These are phyloP conservation scores for Penicillium maclennaniae DNA, from an alignment of 495 filamentous ascomycete genomes.

Conservation along the genomic window DNA sequence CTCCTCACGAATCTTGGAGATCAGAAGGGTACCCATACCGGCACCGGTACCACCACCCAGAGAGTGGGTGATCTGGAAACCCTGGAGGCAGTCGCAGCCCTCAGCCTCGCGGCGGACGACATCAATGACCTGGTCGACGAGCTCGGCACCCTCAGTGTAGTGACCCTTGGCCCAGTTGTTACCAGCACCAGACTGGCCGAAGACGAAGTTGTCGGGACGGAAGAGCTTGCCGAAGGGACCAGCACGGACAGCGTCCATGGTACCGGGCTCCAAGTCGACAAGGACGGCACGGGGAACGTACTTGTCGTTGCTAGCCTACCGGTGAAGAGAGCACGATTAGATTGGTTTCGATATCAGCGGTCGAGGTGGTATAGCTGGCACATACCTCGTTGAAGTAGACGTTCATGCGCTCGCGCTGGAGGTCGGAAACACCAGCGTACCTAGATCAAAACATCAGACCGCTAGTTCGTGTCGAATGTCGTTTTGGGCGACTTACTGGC, in stretches of 20 bases:
- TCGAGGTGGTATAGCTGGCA: conserved; percentile 1
- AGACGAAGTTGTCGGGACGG: conserved; percentile 99
- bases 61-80: conserved; percentile 99
- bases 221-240: conserved; percentile 99
- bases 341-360: neutral
- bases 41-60: conserved; percentile 99
- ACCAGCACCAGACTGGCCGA: conserved; percentile 98
- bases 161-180: conserved; percentile 99
- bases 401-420: conserved; percentile 99
- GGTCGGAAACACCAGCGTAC: conserved; percentile 95
- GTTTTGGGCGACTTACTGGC: conserved; percentile 60
- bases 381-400: conserved; percentile 99
- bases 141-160: conserved; percentile 99
- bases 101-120: conserved; percentile 99
- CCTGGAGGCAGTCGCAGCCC: conserved; percentile 98
- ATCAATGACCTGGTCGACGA: conserved; percentile 97
- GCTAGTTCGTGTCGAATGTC: conserved; percentile 20
- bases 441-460: conserved; percentile 47
- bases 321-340: conserved; percentile 8
- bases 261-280: conserved; percentile 95
- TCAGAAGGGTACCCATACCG: conserved; percentile 99
- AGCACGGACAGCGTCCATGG: conserved; percentile 99
- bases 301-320: conserved; percentile 89
- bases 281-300: conserved; percentile 99
- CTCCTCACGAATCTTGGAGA: conserved; percentile 99